Conservation (phyloP, 2,329 filamentous ascomycete genomes). For the Phialophora chinensis region DNA sequence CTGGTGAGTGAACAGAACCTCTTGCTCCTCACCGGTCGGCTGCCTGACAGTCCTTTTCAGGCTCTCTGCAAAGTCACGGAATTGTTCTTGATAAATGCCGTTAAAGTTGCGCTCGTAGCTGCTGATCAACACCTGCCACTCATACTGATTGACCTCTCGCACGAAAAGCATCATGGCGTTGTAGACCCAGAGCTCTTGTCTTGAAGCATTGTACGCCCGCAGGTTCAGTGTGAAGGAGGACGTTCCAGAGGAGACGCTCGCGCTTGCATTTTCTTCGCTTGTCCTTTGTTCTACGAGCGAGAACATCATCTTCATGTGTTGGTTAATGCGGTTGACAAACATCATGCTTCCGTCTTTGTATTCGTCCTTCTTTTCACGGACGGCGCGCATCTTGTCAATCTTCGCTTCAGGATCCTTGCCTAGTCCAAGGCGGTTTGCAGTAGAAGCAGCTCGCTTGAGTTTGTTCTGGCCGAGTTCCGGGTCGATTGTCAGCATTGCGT, state of each 20-base stretch:
- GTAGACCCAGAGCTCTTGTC: slow-evolving; percentile 83
- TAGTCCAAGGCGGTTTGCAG: slow-evolving; percentile 45
- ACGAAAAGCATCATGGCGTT: slow-evolving; percentile 86
- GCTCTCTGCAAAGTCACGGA: slow-evolving; percentile 74
- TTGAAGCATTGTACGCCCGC: slow-evolving; percentile 71
- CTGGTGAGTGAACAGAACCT: slow-evolving; percentile 85
- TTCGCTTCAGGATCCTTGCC: slow-evolving; percentile 74
- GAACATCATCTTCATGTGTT: slow-evolving; percentile 83
- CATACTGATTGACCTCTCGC: slow-evolving; percentile 78
- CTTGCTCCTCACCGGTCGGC: slow-evolving; percentile 75
- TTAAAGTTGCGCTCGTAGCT: slow-evolving; percentile 80
- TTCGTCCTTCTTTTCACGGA: slow-evolving; percentile 91
- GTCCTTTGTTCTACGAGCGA: slow-evolving; percentile 75
- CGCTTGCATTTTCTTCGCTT: slow-evolving; percentile 61
- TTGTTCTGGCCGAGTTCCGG: slow-evolving; percentile 70
- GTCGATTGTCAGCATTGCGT: slow-evolving; percentile 92
- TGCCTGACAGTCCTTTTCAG: slow-evolving; percentile 84
- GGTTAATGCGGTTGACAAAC: slow-evolving; percentile 79
- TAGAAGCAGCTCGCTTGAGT: slow-evolving; percentile 55
- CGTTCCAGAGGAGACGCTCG: slow-evolving; percentile 53
- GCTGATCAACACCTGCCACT: slow-evolving; percentile 80
- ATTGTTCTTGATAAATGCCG: slow-evolving; percentile 79
- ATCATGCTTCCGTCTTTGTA: slow-evolving; percentile 76
- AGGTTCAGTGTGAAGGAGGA: slow-evolving; percentile 68
- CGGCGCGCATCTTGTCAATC: slow-evolving; percentile 82